A percentile compares a stretch with the other conserved stretches of the same genome.
These are phyloP conservation scores for Tetracladium maxilliforme DNA, from an alignment of 2,329 filamentous ascomycete species.

Conservation along the genomic window DNA sequence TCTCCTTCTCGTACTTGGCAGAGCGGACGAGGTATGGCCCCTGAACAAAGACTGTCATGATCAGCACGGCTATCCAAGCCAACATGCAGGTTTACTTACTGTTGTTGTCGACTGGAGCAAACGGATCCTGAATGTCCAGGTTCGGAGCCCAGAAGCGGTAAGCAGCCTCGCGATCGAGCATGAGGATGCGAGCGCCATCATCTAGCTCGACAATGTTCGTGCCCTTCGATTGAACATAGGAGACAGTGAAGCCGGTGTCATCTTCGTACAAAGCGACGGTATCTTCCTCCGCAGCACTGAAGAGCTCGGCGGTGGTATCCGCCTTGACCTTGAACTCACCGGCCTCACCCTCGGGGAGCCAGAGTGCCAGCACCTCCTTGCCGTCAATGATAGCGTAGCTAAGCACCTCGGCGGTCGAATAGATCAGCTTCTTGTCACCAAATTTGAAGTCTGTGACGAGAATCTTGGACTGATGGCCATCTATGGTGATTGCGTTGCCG, in stretches of 20 bases:
- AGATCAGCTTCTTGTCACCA: slow-evolving; percentile 32
- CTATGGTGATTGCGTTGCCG: slow-evolving; percentile 30
- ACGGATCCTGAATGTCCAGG: slow-evolving; percentile 17
- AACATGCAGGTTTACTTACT: no score
- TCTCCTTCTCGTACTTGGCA: slow-evolving; percentile 17
- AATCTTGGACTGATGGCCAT: slow-evolving; percentile 48
- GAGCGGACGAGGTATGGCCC: slow-evolving; percentile 36
- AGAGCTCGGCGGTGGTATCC: slow-evolving; percentile 21
- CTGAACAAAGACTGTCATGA: slow-evolving; percentile 27
- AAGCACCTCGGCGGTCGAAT: slow-evolving; percentile 39
- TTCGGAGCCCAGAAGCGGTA: slow-evolving; percentile 42
- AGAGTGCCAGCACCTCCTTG: slow-evolving; percentile 32
- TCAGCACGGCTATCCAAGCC: no score
- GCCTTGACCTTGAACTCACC: slow-evolving; percentile 35
- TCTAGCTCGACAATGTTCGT: slow-evolving; percentile 28
- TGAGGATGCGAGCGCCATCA: slow-evolving; percentile 30
- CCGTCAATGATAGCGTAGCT: slow-evolving; percentile 32
- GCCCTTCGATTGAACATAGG: slow-evolving; percentile 32
- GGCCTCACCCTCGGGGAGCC: slow-evolving; percentile 35
- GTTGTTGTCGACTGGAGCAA: neutral
- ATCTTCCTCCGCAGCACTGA: no score
- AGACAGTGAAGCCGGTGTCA: slow-evolving; percentile 22
- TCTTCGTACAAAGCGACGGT: slow-evolving; percentile 25
- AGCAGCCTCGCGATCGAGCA: slow-evolving; percentile 36
- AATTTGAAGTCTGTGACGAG: slow-evolving; percentile 43